Conservation (phyloP, 805 yeast species). For the Lachancea mirantina region DNA sequence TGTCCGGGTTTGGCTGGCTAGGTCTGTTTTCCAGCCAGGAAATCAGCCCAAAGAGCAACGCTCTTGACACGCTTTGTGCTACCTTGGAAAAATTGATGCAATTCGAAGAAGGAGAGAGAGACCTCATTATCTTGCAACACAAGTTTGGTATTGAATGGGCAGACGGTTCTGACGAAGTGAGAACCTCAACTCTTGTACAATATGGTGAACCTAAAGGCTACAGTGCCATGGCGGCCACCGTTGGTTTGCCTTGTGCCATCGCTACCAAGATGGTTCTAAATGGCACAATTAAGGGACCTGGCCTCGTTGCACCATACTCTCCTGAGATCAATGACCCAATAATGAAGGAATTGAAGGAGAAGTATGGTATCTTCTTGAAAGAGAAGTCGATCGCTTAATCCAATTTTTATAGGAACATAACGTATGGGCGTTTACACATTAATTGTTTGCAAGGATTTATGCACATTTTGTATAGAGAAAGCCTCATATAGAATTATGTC, state of each 20-base stretch:
- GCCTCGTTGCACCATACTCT: conserved; percentile 88
- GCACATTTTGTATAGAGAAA: too few relatives aligned
- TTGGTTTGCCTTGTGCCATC: conserved; percentile 98
- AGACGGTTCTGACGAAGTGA: conserved; percentile 81
- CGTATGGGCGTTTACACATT: too few relatives aligned
- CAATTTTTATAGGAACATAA: conserved; percentile 2
- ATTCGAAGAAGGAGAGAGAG: conserved; percentile 92
- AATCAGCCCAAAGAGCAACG: conserved; percentile 86
- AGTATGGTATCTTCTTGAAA: conserved; percentile 76
- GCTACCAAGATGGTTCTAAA: conserved; percentile 81
- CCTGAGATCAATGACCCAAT: conserved; percentile 87
- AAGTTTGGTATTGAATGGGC: conserved; percentile 97
- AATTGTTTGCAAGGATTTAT: too few relatives aligned
- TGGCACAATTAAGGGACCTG: conserved; percentile 71
- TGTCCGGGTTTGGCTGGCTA: conserved; percentile 88
- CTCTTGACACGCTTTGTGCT: conserved; percentile 94
- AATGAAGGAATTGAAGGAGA: conserved; percentile 84
- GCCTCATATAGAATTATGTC: too few relatives aligned
- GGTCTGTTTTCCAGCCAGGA: conserved; percentile 75
- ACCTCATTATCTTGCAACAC: conserved; percentile 91
- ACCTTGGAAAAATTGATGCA: conserved; percentile 94
- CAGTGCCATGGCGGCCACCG: conserved; percentile 97
- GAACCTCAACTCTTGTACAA: conserved; percentile 93
- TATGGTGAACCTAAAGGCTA: conserved; percentile 85
- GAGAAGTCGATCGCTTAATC: conserved; percentile 64